Base-by-base conservation (phyloP, 2,329 filamentous ascomycete genomes). In the Pseudogymnoascus sp. region DNA sequence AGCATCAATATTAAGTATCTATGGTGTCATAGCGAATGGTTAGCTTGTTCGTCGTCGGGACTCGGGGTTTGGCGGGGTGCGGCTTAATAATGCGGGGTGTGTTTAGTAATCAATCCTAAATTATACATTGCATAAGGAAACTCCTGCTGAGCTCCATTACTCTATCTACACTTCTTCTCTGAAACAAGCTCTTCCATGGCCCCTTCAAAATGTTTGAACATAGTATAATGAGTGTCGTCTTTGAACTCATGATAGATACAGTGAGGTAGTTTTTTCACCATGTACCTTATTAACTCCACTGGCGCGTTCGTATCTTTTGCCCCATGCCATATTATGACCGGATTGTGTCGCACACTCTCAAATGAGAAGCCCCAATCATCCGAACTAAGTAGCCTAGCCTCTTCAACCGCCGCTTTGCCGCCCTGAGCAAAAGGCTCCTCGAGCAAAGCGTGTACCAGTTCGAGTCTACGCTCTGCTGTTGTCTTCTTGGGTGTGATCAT, bases 271-370 rank as follows among this genome's bases (percentile, higher is more conserved):
- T 16, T 53, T 28, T 53, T 28, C 25, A 53, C 46, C 46, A 53
- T 31, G 25, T 53, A 16, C 11, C 46, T 28, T 53, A 53, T 53
- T 31, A 53, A 53, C 2, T n/a, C 25, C n/a, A 53, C 46, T 53
- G 66, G 66, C 46, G 63, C 64, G 38, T 65, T 67, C 5, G 63
- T 60, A 64, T 68, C 67, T 23, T 63, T 16, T 31, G 42, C 53
- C 7, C 67, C 67, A 61, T 68, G 67, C 67, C 67, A 68, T 28
- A 68, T 21, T 56, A 23, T 60, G 5, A 67, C 62, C 23, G 44
- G 46, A 7, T 60, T 42, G 21, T 65, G 60, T 59, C 64, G 60
- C n/a, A 68, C 23, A 25, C 61, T 64, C 11, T 62, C 60, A 28
- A 68, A 44, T 25, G 56, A 60, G 60, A 68, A 67, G 3, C 65